Evolutionary conservation across 2,329 filamentous ascomycete genomes (phyloP), one percentile per base, ranked within the genome.

Genomic region (Alternaria sp.): DNA sequence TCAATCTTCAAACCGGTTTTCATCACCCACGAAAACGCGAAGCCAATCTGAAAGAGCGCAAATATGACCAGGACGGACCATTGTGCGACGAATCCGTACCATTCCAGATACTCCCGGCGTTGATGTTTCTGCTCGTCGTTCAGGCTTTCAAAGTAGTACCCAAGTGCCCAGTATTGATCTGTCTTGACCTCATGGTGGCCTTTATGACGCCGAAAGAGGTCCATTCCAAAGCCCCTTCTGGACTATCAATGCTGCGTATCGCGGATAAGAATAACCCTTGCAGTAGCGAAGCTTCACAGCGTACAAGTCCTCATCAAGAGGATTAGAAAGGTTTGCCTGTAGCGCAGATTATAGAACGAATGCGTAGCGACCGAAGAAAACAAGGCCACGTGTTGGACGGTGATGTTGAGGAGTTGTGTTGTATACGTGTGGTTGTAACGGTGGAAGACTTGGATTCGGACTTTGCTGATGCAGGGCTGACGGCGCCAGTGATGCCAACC

Each of bases 41-140:
- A 82, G 45, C 72, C 78, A 19, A 80, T 21, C 64, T 83, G 82
- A 52, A 83, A 82, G 3, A 82, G 62, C 4, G 81, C 67, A 13
- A 87, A 69, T 25, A 85, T 77, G 5, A 84, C 65, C 9, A 88
- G 62, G 6, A 84, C 80, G 1, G 87, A 88, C 64, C 83, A 76
- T 73, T 89, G 87, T 15, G 87, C 87, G 40, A 86, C 77, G n/a
- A 81, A 75, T 8, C 86, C 87, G 57, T 88, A 86, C 54, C 79
- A 78, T 69, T 88, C 84, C n/a, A 90, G 82, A 23, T 85, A 73
- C 23, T 83, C 78, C 32, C 87, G 82, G 36, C 87, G 82, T 25
- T 81, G 80, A 50, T 84, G 78, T 58, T 84, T 82, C 67, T 88
- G 83, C 25, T 82, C 79, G 13, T 83, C 76, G 12, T 82, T 80